Percentiles rank a stretch among this genome's conserved stretches.
phyloP scores from a whole-genome alignment of 257 asterid species.

The Fraxinus cuspidata region DNA sequence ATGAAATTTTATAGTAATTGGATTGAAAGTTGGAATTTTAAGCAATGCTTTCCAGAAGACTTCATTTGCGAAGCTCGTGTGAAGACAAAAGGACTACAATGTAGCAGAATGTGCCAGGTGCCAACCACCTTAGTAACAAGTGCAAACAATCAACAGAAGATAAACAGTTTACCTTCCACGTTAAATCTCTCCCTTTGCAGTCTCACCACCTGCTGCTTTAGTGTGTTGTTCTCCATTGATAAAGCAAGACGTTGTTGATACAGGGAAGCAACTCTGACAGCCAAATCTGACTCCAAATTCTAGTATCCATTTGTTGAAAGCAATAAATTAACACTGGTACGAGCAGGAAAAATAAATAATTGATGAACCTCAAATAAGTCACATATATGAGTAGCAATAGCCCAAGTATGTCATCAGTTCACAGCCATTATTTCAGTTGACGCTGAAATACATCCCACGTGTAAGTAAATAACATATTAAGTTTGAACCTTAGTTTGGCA shows the following conservation, averaged over 20 bases:
- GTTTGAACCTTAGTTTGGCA: constrained; percentile 1
- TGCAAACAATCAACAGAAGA: neutral
- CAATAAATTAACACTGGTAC: neutral
- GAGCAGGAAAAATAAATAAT: neutral
- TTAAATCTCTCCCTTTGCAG: constrained; percentile 56
- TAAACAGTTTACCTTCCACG: constrained; percentile 55
- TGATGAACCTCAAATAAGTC: neutral
- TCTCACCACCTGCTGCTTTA: constrained; percentile 63
- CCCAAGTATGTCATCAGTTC: neutral
- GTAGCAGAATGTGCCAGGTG: neutral
- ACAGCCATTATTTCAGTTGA: neutral
- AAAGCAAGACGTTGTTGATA: constrained; percentile 58
- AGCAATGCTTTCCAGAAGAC: neutral
- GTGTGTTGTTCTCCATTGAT: constrained; percentile 61
- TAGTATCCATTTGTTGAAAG: constrained; percentile 31
- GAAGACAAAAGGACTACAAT: neutral
- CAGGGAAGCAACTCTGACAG: constrained; percentile 54
- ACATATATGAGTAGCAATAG: neutral
- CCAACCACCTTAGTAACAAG: neutral
- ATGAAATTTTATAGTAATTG: no score
- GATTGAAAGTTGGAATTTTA: neutral
- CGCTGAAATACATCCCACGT: neutral
- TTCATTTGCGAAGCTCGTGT: neutral
- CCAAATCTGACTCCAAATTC: constrained; percentile 66
- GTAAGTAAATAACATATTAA: neutral